Conservation (phyloP, 495 filamentous ascomycete species). For the Collariella sp. region DNA sequence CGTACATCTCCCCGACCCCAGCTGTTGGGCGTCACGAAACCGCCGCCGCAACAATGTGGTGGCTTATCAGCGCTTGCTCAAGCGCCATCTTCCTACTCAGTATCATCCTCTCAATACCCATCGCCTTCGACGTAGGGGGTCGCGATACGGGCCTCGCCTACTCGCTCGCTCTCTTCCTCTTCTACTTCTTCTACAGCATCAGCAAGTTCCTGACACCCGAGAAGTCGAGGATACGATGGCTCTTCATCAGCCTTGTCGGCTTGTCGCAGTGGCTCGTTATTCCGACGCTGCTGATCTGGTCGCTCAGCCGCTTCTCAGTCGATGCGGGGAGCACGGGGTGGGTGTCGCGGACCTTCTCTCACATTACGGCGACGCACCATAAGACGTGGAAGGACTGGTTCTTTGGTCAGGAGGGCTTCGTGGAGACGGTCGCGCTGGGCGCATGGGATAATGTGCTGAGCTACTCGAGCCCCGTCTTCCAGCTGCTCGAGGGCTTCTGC, state of each 20-base stretch:
- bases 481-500: slow-evolving; percentile 91
- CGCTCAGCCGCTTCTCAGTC: slow-evolving; percentile 85
- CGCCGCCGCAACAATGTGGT: slow-evolving; percentile 47
- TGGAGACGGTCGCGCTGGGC: slow-evolving; percentile 71
- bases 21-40: slow-evolving; percentile 1
- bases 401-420: slow-evolving; percentile 67
- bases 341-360: slow-evolving; percentile 71
- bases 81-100: slow-evolving; percentile 74
- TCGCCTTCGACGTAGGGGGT: slow-evolving; percentile 95
- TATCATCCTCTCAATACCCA: slow-evolving; percentile 85
- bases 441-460: slow-evolving; percentile 82
- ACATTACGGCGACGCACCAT: slow-evolving; percentile 40
- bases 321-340: slow-evolving; percentile 67
- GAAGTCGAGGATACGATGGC: slow-evolving; percentile 62
- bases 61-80: slow-evolving; percentile 63
- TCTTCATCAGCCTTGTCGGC: slow-evolving; percentile 54
- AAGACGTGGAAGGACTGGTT: slow-evolving; percentile 72
- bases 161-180: slow-evolving; percentile 73
- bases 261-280: slow-evolving; percentile 76
- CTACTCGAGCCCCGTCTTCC: slow-evolving; percentile 93
- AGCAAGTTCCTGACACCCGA: slow-evolving; percentile 76
- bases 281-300: slow-evolving; percentile 83
- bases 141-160: slow-evolving; percentile 88
- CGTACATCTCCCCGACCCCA: not conserved
- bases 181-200: slow-evolving; percentile 82